These are phyloP conservation scores for Lepidium campestre DNA, from an alignment of 441 rosid genomes.

Conservation along the genomic window DNA sequence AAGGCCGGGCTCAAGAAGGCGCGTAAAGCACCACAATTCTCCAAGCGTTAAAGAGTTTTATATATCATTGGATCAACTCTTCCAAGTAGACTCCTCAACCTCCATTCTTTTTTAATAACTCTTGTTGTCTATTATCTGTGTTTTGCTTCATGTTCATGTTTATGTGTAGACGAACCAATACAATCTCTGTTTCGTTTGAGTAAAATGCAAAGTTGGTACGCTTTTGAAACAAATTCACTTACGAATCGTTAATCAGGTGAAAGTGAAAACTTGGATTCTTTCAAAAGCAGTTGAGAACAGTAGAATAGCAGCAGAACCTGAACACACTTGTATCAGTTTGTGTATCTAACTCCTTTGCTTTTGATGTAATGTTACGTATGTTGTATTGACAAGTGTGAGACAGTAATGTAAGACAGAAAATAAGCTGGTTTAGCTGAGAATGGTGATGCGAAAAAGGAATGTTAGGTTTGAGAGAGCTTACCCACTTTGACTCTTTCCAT, in stretches of 20 bases:
- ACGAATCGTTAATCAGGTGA: not conserved
- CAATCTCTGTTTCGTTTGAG: not conserved
- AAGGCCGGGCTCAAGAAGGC: slow-evolving; percentile 94
- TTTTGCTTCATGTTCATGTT: not conserved
- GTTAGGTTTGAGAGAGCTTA: slow-evolving; percentile 28
- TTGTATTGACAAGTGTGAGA: slow-evolving; percentile 3
- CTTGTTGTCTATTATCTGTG: not conserved
- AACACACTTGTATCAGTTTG: not conserved
- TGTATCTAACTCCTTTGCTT: not conserved
- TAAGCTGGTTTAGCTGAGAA: slow-evolving; percentile 28
- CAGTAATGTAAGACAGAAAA: not conserved
- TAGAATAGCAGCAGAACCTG: no score
- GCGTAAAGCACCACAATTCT: slow-evolving; percentile 87
- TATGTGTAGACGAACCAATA: slow-evolving; percentile 17
- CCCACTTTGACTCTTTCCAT: slow-evolving; percentile 31
- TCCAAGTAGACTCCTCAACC: not conserved
- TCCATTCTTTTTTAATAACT: not conserved
- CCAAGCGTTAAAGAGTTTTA: slow-evolving; percentile 59
- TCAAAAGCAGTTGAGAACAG: not conserved
- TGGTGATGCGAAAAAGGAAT: slow-evolving; percentile 15
- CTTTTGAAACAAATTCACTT: not conserved
- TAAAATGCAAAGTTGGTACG: slow-evolving; percentile 3
- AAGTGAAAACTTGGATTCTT: not conserved
- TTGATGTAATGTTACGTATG: not conserved
- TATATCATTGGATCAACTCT: slow-evolving; percentile 1